Evolutionary conservation across 2,329 filamentous ascomycete genomes (phyloP).

Genomic region (Pleochaeta shiraiana): DNA sequence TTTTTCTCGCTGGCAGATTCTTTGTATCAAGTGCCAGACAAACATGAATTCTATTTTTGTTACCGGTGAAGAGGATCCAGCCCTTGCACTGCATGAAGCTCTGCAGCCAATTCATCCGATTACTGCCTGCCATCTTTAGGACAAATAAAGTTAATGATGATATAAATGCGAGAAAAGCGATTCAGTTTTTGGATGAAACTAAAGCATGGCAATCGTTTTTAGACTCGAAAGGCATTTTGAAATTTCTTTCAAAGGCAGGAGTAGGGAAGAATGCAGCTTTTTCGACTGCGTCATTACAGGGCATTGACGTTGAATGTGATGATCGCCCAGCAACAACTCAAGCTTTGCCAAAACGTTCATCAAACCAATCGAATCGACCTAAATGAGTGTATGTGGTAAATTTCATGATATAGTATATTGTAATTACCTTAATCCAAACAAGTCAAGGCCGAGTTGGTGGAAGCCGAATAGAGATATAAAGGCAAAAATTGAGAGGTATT

Average conservation of each 20-base stretch:
- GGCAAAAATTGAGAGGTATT: not conserved
- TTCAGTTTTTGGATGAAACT: not conserved
- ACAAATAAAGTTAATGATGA: not conserved
- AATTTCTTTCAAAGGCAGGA: not conserved
- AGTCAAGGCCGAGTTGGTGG: not conserved
- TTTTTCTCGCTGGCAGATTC: not conserved
- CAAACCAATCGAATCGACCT: not conserved
- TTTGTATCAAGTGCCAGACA: not conserved
- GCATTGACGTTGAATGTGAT: not conserved
- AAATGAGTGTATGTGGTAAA: not conserved
- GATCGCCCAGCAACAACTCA: not conserved
- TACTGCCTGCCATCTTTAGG: not conserved
- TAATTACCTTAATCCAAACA: not conserved
- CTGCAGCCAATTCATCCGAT: not conserved
- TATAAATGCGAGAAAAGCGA: not conserved
- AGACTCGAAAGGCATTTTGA: not conserved
- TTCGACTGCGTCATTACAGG: not conserved
- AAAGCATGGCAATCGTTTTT: not conserved
- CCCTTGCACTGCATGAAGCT: not conserved
- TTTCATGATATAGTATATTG: not conserved
- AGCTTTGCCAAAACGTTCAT: not conserved
- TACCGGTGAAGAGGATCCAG: not conserved
- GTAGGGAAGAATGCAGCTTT: not conserved
- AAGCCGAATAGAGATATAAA: not conserved
- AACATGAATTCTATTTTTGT: not conserved